A percentile compares a stretch with the other conserved stretches of the same genome.
phyloP scores from a whole-genome alignment of 805 yeast genomes.

The Ogataea paradorogensis region DNA sequence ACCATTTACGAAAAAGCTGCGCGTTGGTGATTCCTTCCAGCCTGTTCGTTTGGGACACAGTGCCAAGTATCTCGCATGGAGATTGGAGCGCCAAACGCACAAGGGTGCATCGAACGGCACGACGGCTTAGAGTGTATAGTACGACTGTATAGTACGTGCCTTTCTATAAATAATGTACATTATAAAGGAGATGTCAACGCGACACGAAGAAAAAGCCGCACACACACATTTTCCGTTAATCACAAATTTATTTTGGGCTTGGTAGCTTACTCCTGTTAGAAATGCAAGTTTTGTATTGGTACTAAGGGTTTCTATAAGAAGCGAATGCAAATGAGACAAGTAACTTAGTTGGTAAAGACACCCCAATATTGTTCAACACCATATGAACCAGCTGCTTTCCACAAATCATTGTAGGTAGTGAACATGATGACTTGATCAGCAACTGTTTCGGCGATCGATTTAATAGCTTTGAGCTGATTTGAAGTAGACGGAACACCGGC shows the following conservation, averaged over 20 bases:
- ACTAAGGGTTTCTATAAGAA: conserved; percentile 2
- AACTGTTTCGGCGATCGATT: conserved; percentile 44
- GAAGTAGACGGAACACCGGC: conserved; percentile 50
- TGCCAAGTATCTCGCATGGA: conserved; percentile 69
- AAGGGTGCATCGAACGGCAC: conserved; percentile 1
- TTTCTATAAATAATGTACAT: conserved; percentile 10
- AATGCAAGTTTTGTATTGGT: conserved; percentile 2
- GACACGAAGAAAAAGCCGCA: background rate
- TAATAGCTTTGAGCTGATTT: conserved; percentile 52
- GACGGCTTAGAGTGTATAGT: conserved; percentile 2
- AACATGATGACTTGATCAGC: conserved; percentile 53
- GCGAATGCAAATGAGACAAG: conserved; percentile 7
- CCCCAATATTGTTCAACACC: conserved; percentile 67
- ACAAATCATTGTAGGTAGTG: conserved; percentile 59
- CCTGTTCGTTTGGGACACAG: conserved; percentile 60
- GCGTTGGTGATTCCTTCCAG: conserved; percentile 26
- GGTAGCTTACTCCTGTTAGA: background rate
- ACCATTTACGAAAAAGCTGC: conserved; percentile 22
- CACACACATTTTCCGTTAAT: background rate
- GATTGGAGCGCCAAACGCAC: conserved; percentile 20
- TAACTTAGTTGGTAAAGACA: conserved; percentile 29
- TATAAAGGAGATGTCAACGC: conserved; percentile 5
- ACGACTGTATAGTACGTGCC: conserved; percentile 1
- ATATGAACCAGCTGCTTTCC: conserved; percentile 57
- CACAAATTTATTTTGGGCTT: background rate